Conservation (phyloP, 2,329 filamentous ascomycete species). For the Colletotrichum sp. region DNA sequence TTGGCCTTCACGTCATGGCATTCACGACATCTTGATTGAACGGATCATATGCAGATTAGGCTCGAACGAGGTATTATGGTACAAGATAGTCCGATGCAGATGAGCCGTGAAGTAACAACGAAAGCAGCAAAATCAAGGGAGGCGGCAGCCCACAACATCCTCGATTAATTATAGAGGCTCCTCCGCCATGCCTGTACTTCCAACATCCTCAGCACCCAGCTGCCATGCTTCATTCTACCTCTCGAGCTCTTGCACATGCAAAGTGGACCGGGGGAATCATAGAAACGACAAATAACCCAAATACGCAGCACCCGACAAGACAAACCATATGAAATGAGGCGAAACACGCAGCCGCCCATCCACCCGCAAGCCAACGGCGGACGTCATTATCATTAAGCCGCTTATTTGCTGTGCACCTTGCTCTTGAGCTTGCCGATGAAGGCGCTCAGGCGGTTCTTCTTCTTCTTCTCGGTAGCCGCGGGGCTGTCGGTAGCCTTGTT, state of each 20-base stretch:
- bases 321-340: slow-evolving; percentile 38
- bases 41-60: slow-evolving; percentile 19
- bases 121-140: neutral
- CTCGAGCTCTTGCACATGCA: slow-evolving; percentile 21
- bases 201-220: slow-evolving; percentile 2
- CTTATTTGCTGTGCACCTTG: slow-evolving; percentile 40
- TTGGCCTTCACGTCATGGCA: neutral
- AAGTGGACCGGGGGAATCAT: slow-evolving; percentile 29
- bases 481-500: slow-evolving; percentile 30
- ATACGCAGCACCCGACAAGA: slow-evolving; percentile 38
- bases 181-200: slow-evolving; percentile 27
- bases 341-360: slow-evolving; percentile 30
- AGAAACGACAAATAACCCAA: slow-evolving; percentile 22
- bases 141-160: slow-evolving; percentile 19
- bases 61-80: slow-evolving; percentile 19
- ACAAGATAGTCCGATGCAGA: slow-evolving; percentile 20
- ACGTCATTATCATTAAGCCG: slow-evolving; percentile 5
- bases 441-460: slow-evolving; percentile 68
- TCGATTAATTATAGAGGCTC: slow-evolving; percentile 29
- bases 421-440: slow-evolving; percentile 65
- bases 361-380: slow-evolving; percentile 30
- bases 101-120: slow-evolving; percentile 7
- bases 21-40: neutral
- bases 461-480: slow-evolving; percentile 60
- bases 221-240: slow-evolving; percentile 20